A percentile compares a stretch with the other conserved stretches of the same genome.
Conservation (phyloP, 371 early-diverging fungal species). For the Lichtheimia ornata region DNA sequence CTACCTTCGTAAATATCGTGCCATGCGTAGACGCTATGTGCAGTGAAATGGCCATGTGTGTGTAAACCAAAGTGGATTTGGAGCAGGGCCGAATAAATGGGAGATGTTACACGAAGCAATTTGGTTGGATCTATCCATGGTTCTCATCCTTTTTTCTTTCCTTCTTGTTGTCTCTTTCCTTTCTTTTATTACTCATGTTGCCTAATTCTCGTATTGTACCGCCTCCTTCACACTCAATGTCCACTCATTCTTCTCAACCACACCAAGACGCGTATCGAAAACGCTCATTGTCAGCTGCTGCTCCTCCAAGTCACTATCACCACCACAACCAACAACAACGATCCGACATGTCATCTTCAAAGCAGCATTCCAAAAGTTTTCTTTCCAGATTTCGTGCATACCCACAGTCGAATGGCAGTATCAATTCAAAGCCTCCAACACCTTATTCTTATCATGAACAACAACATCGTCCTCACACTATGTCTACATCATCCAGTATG, state of each 20-base stretch:
- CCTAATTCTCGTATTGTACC: constrained; percentile 26
- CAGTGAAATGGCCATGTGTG: constrained; percentile 16
- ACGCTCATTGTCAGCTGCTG: constrained; percentile 8
- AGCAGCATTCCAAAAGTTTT: neutral
- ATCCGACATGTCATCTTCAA: neutral
- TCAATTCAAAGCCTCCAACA: neutral
- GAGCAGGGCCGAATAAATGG: too few species aligned
- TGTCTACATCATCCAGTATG: neutral
- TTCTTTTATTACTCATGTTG: constrained; percentile 19
- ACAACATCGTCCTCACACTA: neutral
- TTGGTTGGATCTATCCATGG: neutral
- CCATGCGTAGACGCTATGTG: constrained; percentile 61
- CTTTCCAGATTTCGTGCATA: constrained; percentile 9
- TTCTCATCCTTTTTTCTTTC: neutral
- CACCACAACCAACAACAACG: neutral
- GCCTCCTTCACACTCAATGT: constrained; percentile 9
- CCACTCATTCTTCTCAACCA: neutral
- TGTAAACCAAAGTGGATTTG: neutral
- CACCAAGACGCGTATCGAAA: constrained; percentile 1
- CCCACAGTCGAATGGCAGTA: constrained; percentile 5
- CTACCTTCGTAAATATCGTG: constrained; percentile 73
- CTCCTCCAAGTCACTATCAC: constrained; percentile 4
- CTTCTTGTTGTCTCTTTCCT: constrained; percentile 4
- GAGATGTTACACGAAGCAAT: constrained; percentile 9
- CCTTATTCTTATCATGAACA: constrained; percentile 4